A percentile compares a stretch with the other conserved stretches of the same genome.
phyloP scores from a whole-genome alignment of 2,329 filamentous ascomycete genomes.

The Metarhizium rileyi region DNA sequence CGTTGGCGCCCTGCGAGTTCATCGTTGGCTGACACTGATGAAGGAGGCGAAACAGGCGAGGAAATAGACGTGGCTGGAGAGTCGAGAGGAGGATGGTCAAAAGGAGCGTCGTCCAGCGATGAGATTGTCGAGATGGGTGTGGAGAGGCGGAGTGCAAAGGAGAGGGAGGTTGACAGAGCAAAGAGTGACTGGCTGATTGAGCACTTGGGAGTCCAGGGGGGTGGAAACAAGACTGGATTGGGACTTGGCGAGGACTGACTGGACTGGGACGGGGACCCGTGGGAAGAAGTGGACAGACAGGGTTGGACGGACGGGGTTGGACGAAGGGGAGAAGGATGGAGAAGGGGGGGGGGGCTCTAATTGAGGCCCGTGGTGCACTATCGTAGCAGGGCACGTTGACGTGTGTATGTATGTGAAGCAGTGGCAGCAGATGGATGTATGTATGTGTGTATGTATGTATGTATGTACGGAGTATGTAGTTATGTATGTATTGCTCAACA shows the following conservation, averaged over 20 bases:
- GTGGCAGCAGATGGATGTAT: neutral
- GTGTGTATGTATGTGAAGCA: no score
- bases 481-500: no score
- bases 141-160: slow-evolving; percentile 24
- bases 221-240: slow-evolving; percentile 12
- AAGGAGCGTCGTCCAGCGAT: slow-evolving; percentile 17
- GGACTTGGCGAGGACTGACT: slow-evolving; percentile 12
- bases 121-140: slow-evolving; percentile 18
- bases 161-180: slow-evolving; percentile 11
- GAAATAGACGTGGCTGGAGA: slow-evolving; percentile 3
- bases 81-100: slow-evolving; percentile 5
- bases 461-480: no score
- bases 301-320: slow-evolving; percentile 2
- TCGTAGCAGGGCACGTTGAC: no score
- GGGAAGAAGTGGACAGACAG: slow-evolving; percentile 3
- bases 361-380: no score
- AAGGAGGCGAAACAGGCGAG: slow-evolving; percentile 5
- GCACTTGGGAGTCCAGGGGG: slow-evolving; percentile 7
- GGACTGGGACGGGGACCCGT: slow-evolving; percentile 10
- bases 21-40: slow-evolving; percentile 29
- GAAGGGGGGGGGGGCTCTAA: neutral
- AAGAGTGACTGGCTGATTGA: slow-evolving; percentile 7
- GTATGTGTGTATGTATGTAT: no score
- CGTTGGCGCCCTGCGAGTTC: slow-evolving; percentile 48
- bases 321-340: neutral